These are phyloP conservation scores for Sphaerulina musiva DNA, from an alignment of 2,329 filamentous ascomycete species.

Conservation along the genomic window DNA sequence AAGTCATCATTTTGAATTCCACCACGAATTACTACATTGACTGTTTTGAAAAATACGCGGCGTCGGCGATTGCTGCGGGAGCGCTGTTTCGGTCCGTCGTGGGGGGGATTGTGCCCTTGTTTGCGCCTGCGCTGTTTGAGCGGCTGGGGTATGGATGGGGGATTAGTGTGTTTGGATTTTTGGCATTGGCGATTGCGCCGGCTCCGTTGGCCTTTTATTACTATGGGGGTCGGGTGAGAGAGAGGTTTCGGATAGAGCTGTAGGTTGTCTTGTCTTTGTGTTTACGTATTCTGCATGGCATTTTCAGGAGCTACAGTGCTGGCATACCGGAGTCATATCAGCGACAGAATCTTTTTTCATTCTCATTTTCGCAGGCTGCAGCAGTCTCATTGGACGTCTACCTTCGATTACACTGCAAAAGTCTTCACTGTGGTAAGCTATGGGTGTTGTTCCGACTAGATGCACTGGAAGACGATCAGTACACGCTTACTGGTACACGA, in stretches of 20 bases:
- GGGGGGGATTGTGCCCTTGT: conserved; percentile 44
- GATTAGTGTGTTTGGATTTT: conserved; percentile 45
- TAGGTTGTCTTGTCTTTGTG: not conserved
- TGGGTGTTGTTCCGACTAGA: too few species aligned
- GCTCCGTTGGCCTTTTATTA: conserved; percentile 46
- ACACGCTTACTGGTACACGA: too few species aligned
- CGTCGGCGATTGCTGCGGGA: conserved; percentile 46
- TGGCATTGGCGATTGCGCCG: conserved; percentile 42
- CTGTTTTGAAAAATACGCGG: conserved; percentile 46
- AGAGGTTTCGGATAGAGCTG: conserved; percentile 40
- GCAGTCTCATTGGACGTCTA: too few species aligned
- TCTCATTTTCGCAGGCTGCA: too few species aligned
- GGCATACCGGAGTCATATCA: too few species aligned
- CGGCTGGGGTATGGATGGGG: conserved; percentile 46
- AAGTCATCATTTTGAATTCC: conserved; percentile 48
- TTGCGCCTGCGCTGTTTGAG: conserved; percentile 42
- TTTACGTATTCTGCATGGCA: too few species aligned
- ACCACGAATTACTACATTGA: conserved; percentile 53
- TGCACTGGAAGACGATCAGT: too few species aligned
- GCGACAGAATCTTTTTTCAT: too few species aligned
- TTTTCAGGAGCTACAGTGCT: too few species aligned
- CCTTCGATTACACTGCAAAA: too few species aligned
- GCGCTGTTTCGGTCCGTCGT: conserved; percentile 44
- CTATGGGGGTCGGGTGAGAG: conserved; percentile 43
- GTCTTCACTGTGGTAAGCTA: too few species aligned